phyloP scores from a whole-genome alignment of 176 grass and related monocot genomes.

The Triticum turgidum region DNA sequence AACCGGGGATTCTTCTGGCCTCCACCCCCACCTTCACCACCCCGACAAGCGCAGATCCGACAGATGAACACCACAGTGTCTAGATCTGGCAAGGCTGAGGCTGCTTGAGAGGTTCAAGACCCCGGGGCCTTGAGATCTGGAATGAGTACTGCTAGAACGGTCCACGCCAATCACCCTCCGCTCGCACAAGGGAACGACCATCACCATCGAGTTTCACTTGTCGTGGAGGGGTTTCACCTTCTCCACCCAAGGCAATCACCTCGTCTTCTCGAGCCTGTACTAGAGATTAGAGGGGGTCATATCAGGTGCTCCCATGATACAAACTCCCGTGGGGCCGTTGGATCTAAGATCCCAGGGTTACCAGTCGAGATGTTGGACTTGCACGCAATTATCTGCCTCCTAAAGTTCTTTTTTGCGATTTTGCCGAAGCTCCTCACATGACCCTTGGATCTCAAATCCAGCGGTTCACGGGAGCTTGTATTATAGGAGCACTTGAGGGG shows the following conservation, averaged over 20 bases:
- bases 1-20: background rate
- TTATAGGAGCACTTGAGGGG: too few species aligned
- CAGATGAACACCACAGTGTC: background rate
- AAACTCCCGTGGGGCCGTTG: too few species aligned
- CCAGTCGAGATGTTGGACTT: too few species aligned
- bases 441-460: too few species aligned
- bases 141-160: background rate
- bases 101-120: background rate
- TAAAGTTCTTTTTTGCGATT: too few species aligned
- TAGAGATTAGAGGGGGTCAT: background rate
- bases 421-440: too few species aligned
- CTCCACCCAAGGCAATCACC: background rate
- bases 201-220: background rate
- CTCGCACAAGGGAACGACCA: background rate
- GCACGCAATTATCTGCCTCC: too few species aligned
- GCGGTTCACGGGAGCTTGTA: too few species aligned
- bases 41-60: background rate
- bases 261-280: background rate
- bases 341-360: too few species aligned
- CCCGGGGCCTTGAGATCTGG: background rate
- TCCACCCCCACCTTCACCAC: background rate
- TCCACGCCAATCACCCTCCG: background rate
- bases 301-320: too few species aligned
- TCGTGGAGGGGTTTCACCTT: background rate
- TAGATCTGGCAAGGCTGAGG: background rate